A percentile compares a stretch with the other conserved stretches of the same genome.
Conservation (phyloP, 805 yeast species). For the Debaryomyces prosopidis region DNA sequence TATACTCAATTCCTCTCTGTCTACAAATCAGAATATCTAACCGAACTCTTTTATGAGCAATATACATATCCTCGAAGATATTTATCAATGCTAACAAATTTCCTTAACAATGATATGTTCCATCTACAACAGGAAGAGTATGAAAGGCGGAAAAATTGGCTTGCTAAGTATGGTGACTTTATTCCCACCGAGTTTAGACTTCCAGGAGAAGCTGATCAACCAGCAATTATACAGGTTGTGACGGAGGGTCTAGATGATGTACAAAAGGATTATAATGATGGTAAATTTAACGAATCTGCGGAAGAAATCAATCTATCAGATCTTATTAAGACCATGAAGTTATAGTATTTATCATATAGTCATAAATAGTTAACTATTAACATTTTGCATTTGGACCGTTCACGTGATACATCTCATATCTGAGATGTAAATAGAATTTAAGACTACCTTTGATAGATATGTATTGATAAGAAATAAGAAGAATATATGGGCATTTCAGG, state of each 20-base stretch:
- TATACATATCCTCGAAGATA: slow-evolving; percentile 40
- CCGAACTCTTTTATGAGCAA: slow-evolving; percentile 40
- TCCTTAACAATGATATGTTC: slow-evolving; percentile 32
- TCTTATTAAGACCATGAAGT: slow-evolving; percentile 14
- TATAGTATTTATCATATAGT: background rate
- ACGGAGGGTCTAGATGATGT: slow-evolving; percentile 43
- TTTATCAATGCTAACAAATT: slow-evolving; percentile 28
- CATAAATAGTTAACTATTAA: no score
- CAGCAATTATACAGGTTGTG: slow-evolving; percentile 39
- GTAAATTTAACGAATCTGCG: slow-evolving; percentile 13
- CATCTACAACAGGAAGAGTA: slow-evolving; percentile 33
- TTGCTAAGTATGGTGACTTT: slow-evolving; percentile 38
- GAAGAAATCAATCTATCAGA: slow-evolving; percentile 24
- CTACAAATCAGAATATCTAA: slow-evolving; percentile 35
- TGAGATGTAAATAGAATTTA: background rate
- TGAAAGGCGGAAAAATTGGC: slow-evolving; percentile 36
- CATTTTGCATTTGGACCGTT: background rate
- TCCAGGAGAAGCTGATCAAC: slow-evolving; percentile 39
- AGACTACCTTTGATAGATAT: background rate
- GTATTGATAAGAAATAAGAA: background rate
- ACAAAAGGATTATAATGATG: slow-evolving; percentile 12
- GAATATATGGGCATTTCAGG: slow-evolving; percentile 1
- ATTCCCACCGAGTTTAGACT: slow-evolving; percentile 40
- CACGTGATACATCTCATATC: background rate
- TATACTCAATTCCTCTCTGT: slow-evolving; percentile 34